phyloP scores from a whole-genome alignment of 2,329 filamentous ascomycete genomes.

The Fonsecaea pugnacius region DNA sequence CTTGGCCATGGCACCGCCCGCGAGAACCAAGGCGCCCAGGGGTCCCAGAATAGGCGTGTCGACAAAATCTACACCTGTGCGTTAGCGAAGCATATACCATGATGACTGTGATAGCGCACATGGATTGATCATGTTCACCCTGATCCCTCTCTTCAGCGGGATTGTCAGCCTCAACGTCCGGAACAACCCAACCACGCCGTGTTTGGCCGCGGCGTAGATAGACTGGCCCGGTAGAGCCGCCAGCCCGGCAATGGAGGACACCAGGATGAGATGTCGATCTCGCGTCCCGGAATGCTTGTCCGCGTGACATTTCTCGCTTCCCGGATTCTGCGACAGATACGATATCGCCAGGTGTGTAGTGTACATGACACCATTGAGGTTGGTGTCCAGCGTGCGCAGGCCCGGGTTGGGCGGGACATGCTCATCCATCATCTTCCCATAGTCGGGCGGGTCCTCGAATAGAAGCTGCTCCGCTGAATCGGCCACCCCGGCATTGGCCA shows the following conservation, averaged over 20 bases:
- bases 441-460: conserved; percentile 54
- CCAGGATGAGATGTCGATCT: conserved; percentile 65
- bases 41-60: conserved; percentile 63
- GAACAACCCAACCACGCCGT: conserved; percentile 69
- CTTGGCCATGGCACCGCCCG: conserved; percentile 60
- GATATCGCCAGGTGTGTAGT: conserved; percentile 64
- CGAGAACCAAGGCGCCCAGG: conserved; percentile 57
- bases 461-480: conserved; percentile 42
- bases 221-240: conserved; percentile 47
- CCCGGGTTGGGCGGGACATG: conserved; percentile 48
- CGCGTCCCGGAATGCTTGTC: conserved; percentile 38
- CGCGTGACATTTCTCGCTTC: conserved; percentile 45
- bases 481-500: conserved; percentile 69
- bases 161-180: conserved; percentile 59
- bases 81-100: not conserved
- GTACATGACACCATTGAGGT: conserved; percentile 67
- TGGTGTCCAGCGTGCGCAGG: conserved; percentile 63
- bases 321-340: conserved; percentile 57
- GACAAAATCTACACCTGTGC: conserved; percentile 56
- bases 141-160: conserved; percentile 56
- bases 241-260: conserved; percentile 65
- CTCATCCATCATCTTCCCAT: conserved; percentile 25
- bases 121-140: conserved; percentile 69
- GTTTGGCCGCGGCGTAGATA: conserved; percentile 67
- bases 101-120: conserved; percentile 41